Evolutionary conservation across 768 basidiomycete species (phyloP).

Genomic region (Neoboletus magnificus): DNA sequence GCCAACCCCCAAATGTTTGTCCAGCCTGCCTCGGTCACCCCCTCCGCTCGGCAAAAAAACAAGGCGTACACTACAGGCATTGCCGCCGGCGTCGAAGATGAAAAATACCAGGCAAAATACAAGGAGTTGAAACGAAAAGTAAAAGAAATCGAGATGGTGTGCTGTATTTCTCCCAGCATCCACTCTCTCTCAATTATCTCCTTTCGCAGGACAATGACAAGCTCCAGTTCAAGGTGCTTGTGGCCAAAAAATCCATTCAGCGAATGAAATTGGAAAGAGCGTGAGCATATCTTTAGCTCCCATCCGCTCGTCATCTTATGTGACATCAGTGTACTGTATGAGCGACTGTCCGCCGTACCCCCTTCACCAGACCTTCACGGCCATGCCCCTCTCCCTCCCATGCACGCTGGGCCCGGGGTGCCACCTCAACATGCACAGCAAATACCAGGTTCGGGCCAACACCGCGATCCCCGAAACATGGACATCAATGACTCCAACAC

Average conservation of each 20-base stretch:
- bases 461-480: constrained; percentile 40
- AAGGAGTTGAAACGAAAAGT: constrained; percentile 86
- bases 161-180: constrained; percentile 27
- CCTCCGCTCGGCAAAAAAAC: constrained; percentile 46
- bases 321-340: constrained; percentile 63
- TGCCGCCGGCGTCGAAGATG: constrained; percentile 77
- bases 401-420: constrained; percentile 35
- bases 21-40: constrained; percentile 26
- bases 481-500: constrained; percentile 47
- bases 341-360: constrained; percentile 63
- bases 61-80: constrained; percentile 55
- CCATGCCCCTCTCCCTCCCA: constrained; percentile 33
- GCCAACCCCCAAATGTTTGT: constrained; percentile 36
- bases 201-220: constrained; percentile 78
- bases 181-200: constrained; percentile 4
- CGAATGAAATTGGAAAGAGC: constrained; percentile 86
- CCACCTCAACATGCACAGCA: constrained; percentile 34
- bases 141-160: constrained; percentile 77
- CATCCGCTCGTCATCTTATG: constrained; percentile 27
- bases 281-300: constrained; percentile 47
- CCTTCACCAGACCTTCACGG: constrained; percentile 51
- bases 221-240: constrained; percentile 74
- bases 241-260: constrained; percentile 79
- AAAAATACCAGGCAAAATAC: constrained; percentile 85
- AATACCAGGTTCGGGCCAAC: constrained; percentile 16